Conservation (phyloP, 192 early-diverging fungal species). For the Coemansia erecta region DNA sequence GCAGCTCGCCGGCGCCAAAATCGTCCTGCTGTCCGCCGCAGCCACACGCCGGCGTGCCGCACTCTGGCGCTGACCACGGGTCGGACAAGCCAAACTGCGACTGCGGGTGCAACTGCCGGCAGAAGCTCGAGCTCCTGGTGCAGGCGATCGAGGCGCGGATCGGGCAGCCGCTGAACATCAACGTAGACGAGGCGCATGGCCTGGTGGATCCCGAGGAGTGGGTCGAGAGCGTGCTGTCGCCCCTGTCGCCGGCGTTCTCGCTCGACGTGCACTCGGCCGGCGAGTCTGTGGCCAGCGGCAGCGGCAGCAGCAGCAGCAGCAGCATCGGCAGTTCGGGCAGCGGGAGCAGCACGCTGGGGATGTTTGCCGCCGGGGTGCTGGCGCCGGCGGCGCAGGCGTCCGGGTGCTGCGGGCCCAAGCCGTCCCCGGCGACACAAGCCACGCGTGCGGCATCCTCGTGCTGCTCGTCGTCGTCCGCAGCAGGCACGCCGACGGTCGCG, state of each 20-base stretch:
- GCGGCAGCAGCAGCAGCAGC: background rate
- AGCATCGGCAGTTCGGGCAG: too few species aligned
- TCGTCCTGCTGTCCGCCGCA: slow-evolving; percentile 1
- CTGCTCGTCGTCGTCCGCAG: slow-evolving; percentile 7
- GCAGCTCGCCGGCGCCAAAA: background rate
- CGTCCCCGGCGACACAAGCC: background rate
- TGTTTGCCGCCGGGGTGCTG: slow-evolving; percentile 5
- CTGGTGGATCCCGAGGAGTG: slow-evolving; percentile 15
- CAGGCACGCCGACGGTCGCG: slow-evolving; percentile 6
- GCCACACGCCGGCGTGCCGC: background rate
- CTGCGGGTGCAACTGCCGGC: slow-evolving; percentile 50
- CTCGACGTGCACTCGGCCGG: background rate
- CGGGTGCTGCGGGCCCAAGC: slow-evolving; percentile 6
- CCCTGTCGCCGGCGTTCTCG: slow-evolving; percentile 12
- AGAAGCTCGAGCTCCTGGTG: slow-evolving; percentile 38
- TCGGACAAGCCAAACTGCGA: slow-evolving; percentile 29
- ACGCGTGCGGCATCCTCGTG: background rate
- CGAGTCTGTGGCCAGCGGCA: background rate
- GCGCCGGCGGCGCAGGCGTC: background rate
- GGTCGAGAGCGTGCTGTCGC: slow-evolving; percentile 29
- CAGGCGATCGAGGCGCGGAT: slow-evolving; percentile 39
- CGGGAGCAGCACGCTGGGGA: background rate
- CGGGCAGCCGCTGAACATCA: slow-evolving; percentile 20
- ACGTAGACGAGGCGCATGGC: slow-evolving; percentile 1
- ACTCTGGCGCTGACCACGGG: background rate